Evolutionary conservation across 495 filamentous ascomycete genomes (phyloP).

Genomic region (Penicillium coffeae): DNA sequence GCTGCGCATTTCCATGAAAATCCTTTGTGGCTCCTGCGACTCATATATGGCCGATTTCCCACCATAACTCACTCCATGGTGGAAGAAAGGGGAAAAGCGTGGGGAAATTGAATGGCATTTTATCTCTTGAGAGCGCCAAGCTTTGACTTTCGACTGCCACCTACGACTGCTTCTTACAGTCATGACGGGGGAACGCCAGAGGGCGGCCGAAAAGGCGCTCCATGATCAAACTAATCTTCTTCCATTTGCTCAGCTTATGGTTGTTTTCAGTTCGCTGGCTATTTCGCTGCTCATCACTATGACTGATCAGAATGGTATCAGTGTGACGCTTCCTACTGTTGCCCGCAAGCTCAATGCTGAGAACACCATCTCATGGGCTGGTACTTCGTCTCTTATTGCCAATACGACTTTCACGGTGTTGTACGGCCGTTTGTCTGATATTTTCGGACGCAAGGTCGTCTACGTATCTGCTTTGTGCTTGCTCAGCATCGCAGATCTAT

Average conservation of each 20-base stretch:
- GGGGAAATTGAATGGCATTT: too few relatives aligned
- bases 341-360: slow-evolving; percentile 52
- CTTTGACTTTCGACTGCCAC: not conserved
- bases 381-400: slow-evolving; percentile 70
- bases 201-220: slow-evolving; percentile 40
- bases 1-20: slow-evolving; percentile 2
- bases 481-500: slow-evolving; percentile 49
- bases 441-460: slow-evolving; percentile 54
- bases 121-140: not conserved
- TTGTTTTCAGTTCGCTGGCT: slow-evolving; percentile 53
- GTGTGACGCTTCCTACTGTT: slow-evolving; percentile 57
- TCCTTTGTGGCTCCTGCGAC: not conserved
- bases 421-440: slow-evolving; percentile 56
- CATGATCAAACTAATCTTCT: slow-evolving; percentile 57
- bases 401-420: slow-evolving; percentile 67
- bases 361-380: slow-evolving; percentile 69
- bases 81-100: not conserved
- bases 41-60: slow-evolving; percentile 1
- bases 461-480: slow-evolving; percentile 44
- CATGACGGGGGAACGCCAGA: slow-evolving; percentile 34
- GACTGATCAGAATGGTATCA: slow-evolving; percentile 62
- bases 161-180: not conserved
- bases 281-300: slow-evolving; percentile 54
- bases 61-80: not conserved
- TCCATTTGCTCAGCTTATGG: slow-evolving; percentile 50